A percentile compares a stretch with the other conserved stretches of the same genome.
These are phyloP conservation scores for Leccinum longicurvipes DNA, from an alignment of 768 basidiomycete species.

Conservation along the genomic window DNA sequence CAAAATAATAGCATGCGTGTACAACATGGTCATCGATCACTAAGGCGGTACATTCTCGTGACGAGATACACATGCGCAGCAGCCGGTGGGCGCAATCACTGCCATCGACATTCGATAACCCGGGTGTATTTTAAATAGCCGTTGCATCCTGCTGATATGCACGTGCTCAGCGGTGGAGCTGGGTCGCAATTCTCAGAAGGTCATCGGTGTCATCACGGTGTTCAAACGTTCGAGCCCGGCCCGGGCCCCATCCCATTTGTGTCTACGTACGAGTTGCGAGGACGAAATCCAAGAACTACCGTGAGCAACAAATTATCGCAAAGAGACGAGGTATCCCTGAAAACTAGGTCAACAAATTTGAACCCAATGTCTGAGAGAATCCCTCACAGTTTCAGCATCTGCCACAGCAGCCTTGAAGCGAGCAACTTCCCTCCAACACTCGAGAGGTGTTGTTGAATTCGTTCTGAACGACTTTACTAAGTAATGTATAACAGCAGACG, in stretches of 20 bases:
- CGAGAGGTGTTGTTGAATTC: constrained; percentile 52
- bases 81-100: constrained; percentile 21
- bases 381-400: constrained; percentile 61
- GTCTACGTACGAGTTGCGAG: not conserved
- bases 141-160: not conserved
- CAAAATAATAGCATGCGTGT: constrained; percentile 19
- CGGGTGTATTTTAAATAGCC: constrained; percentile 4
- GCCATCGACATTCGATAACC: constrained; percentile 2
- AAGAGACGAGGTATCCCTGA: constrained; percentile 63
- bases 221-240: not conserved
- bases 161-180: too few relatives aligned
- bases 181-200: not conserved
- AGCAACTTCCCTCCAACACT: constrained; percentile 73
- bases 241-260: not conserved
- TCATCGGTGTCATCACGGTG: not conserved
- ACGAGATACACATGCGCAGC: constrained; percentile 14
- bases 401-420: constrained; percentile 69
- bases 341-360: constrained; percentile 5
- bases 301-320: constrained; percentile 35
- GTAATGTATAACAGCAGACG: not conserved
- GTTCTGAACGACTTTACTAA: constrained; percentile 23
- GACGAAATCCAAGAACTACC: not conserved
- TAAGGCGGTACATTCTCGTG: not conserved
- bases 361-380: constrained; percentile 4
- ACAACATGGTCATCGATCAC: constrained; percentile 10